Percentiles rank a stretch among this genome's conserved stretches.
Evolutionary conservation across 805 yeast genomes (phyloP).

Genomic region (Kazachstania taianensis): DNA sequence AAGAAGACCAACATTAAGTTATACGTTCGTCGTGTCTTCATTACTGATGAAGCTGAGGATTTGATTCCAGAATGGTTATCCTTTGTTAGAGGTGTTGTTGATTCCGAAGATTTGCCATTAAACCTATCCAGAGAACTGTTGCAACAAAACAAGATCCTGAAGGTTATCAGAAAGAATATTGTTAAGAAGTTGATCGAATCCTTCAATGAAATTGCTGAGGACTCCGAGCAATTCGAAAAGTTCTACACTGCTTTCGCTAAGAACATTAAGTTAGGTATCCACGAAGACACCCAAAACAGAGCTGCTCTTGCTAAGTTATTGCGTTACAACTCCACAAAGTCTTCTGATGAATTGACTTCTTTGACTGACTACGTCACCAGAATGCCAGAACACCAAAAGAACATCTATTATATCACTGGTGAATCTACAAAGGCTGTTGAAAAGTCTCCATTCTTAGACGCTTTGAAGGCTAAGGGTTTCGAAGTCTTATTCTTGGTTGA

Average conservation of each 20-base stretch:
- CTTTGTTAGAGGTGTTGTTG: slow-evolving; percentile 98
- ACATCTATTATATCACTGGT: slow-evolving; percentile 98
- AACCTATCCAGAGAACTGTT: slow-evolving; percentile 99
- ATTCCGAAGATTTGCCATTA: slow-evolving; percentile 98
- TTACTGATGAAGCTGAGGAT: slow-evolving; percentile 99
- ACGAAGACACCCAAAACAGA: slow-evolving; percentile 98
- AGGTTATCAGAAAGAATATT: slow-evolving; percentile 98
- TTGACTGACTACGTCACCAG: slow-evolving; percentile 95
- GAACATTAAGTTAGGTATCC: slow-evolving; percentile 97
- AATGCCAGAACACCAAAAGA: slow-evolving; percentile 99
- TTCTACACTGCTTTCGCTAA: slow-evolving; percentile 96
- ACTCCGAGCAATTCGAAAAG: slow-evolving; percentile 94
- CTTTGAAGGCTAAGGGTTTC: slow-evolving; percentile 94
- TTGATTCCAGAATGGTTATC: slow-evolving; percentile 98
- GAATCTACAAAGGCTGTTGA: slow-evolving; percentile 95
- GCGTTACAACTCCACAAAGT: slow-evolving; percentile 95
- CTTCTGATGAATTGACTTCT: slow-evolving; percentile 88
- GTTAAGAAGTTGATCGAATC: slow-evolving; percentile 97
- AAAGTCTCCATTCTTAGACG: slow-evolving; percentile 98
- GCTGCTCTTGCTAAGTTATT: slow-evolving; percentile 86
- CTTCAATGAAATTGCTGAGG: slow-evolving; percentile 99
- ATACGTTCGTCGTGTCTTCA: slow-evolving; percentile 98
- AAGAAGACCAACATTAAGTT: slow-evolving; percentile 98
- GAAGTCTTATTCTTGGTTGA: slow-evolving; percentile 97
- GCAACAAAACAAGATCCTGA: slow-evolving; percentile 98